Evolutionary conservation across 2,329 filamentous ascomycete genomes (phyloP).

Genomic region (Parastagonospora nodorum): DNA sequence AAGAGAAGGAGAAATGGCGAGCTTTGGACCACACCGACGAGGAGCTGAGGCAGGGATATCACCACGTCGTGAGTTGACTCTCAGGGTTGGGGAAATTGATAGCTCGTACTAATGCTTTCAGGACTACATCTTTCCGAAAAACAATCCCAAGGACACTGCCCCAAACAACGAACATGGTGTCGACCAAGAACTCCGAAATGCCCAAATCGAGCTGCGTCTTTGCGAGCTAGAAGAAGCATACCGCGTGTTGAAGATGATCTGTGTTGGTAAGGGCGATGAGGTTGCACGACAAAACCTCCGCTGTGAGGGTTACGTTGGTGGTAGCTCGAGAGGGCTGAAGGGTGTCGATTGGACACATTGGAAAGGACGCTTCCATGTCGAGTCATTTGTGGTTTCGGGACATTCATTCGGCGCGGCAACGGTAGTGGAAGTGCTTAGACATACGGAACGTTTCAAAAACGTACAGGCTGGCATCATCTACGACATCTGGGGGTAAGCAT

Average conservation of each 20-base stretch:
- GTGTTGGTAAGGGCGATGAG: slow-evolving; percentile 58
- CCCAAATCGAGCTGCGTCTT: slow-evolving; percentile 66
- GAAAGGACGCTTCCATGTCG: slow-evolving; percentile 60
- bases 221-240: slow-evolving; percentile 70
- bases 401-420: slow-evolving; percentile 72
- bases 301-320: slow-evolving; percentile 61
- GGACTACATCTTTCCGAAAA: slow-evolving; percentile 68
- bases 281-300: slow-evolving; percentile 61
- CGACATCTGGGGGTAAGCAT: slow-evolving; percentile 63
- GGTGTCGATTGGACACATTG: slow-evolving; percentile 63
- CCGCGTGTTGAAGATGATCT: slow-evolving; percentile 60
- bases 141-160: slow-evolving; percentile 52
- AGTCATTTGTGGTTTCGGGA: slow-evolving; percentile 65
- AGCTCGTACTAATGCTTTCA: slow-evolving; percentile 14
- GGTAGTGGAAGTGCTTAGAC: slow-evolving; percentile 63
- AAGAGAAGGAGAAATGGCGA: slow-evolving; percentile 32
- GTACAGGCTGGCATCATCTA: slow-evolving; percentile 69
- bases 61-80: slow-evolving; percentile 51
- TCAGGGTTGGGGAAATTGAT: too few relatives aligned
- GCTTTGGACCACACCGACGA: slow-evolving; percentile 46
- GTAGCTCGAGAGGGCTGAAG: slow-evolving; percentile 63
- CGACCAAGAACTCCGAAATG: slow-evolving; percentile 63
- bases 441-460: slow-evolving; percentile 60
- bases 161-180: slow-evolving; percentile 64
- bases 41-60: slow-evolving; percentile 49